Conservation (phyloP, 192 early-diverging fungal genomes). For the Coemansia biformis region DNA sequence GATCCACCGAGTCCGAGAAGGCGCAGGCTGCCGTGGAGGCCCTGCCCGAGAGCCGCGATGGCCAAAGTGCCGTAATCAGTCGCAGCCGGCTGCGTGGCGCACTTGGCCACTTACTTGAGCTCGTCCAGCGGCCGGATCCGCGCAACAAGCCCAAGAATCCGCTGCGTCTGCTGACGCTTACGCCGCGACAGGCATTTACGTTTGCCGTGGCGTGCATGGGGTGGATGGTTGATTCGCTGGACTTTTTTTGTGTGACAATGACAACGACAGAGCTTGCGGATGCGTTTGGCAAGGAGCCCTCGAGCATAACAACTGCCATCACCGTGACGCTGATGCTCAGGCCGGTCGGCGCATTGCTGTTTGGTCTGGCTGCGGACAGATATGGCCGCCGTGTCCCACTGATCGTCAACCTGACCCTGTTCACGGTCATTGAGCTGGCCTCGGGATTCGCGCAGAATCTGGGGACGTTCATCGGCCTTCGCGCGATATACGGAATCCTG, state of each 20-base stretch:
- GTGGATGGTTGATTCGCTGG: constrained; percentile 70
- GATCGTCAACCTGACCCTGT: constrained; percentile 61
- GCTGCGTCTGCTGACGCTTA: constrained; percentile 25
- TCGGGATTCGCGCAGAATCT: constrained; percentile 63
- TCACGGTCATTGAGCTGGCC: constrained; percentile 56
- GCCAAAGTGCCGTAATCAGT: neutral
- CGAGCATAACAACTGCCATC: constrained; percentile 58
- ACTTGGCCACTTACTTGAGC: constrained; percentile 17
- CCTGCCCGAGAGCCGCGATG: neutral
- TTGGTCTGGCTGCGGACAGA: constrained; percentile 63
- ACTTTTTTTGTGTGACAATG: constrained; percentile 63
- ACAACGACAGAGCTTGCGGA: constrained; percentile 54
- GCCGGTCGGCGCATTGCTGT: constrained; percentile 66
- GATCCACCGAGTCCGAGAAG: constrained; percentile 3
- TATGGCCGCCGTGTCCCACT: constrained; percentile 66
- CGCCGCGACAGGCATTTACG: constrained; percentile 37
- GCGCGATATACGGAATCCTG: constrained; percentile 55
- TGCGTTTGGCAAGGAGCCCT: constrained; percentile 53
- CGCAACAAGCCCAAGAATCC: constrained; percentile 31
- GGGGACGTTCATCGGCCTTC: constrained; percentile 57
- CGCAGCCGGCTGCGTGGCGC: neutral
- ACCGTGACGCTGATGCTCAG: constrained; percentile 66
- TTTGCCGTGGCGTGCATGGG: constrained; percentile 57
- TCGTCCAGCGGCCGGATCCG: constrained; percentile 30
- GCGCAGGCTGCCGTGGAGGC: neutral